Conservation (phyloP, 1,284 basidiomycete species). For the Anthracocystis setariae region DNA sequence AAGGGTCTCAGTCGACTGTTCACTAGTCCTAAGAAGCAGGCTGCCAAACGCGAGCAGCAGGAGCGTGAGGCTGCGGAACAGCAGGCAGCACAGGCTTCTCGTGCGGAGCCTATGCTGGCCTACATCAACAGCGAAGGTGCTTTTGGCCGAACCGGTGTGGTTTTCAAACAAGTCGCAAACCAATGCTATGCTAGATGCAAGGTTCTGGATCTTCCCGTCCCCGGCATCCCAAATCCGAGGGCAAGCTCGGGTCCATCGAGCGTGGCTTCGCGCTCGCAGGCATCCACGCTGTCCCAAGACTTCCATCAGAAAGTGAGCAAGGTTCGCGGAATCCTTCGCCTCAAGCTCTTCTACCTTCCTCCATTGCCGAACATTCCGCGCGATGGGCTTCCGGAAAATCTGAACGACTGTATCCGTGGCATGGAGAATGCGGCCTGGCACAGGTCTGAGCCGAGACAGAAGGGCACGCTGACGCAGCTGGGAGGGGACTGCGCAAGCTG, state of each 20-base stretch:
- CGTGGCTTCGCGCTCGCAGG: conserved; percentile 40
- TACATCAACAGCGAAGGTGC: conserved; percentile 62
- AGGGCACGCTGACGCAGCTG: conserved; percentile 90
- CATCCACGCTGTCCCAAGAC: conserved; percentile 34
- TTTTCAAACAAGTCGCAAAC: conserved; percentile 56
- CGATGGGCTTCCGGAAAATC: conserved; percentile 83
- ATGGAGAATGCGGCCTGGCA: conserved; percentile 89
- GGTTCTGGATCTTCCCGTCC: conserved; percentile 61
- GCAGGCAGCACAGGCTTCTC: conserved; percentile 30
- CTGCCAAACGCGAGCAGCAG: conserved; percentile 51
- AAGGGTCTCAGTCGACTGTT: conserved; percentile 60
- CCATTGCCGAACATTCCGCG: conserved; percentile 82
- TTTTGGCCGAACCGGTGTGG: conserved; percentile 56
- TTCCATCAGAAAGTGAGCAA: conserved; percentile 54
- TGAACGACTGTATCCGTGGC: conserved; percentile 91
- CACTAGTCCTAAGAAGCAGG: conserved; percentile 59
- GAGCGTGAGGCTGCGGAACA: conserved; percentile 40
- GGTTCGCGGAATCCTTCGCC: conserved; percentile 58
- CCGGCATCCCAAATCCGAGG: conserved; percentile 50
- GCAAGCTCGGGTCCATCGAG: conserved; percentile 45
- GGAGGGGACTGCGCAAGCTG: conserved; percentile 94
- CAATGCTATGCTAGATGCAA: conserved; percentile 54
- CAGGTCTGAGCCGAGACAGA: conserved; percentile 79
- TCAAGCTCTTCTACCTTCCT: conserved; percentile 80
- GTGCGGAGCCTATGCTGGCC: conserved; percentile 55